Base-by-base conservation (phyloP, 139 green algal genomes). In the Edaphochlamys debaryana region DNA sequence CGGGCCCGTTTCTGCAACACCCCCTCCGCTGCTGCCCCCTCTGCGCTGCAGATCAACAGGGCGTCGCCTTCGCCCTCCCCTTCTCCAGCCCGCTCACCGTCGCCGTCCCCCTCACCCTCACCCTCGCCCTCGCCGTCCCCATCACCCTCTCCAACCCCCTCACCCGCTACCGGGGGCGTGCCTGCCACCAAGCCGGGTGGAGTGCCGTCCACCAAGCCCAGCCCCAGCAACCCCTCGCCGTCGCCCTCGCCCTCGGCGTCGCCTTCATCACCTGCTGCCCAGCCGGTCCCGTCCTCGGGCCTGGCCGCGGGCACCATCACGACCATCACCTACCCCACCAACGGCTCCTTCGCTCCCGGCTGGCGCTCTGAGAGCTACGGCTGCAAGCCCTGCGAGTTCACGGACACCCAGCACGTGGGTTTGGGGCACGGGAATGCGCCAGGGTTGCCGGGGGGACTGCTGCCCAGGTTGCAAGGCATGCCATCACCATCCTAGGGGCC, bases 311-410 rank as follows among this genome's bases (percentile, higher is more conserved):
- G 79, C 79, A 79, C 79, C 32, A 52, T 77, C 42, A 67, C 58
- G 4, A 27, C 60, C 52, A 83, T 71, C 58, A 54, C 70, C 2
- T 34, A 77, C 58, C 30, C 63, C 45, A 22, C 5, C 8, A 56
- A 52, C 56, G 76, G 67, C 32, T 45, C 58, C 58, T 69, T 86
- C 25, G 30, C 42, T 1, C 9, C 41, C 20, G 70, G 70, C 27
- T 86, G 78, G 85, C 63, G 69, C 63, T 74, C 45, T 2, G 70
- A n/a, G 7, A 69, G 50, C 4, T 89, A 73, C 82, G 83, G 86
- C 60, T 89, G 79, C 74, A 3, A 64, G 29, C 78, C 86, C 50
- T 90, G 86, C 78, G 79, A 77, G 56, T 89, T 89, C 58, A 71
- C 64, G 9, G 86, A 90, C 76, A 37, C 30, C 0, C 1, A 66